These are phyloP conservation scores for Gloeostereum incarnatum DNA, from an alignment of 768 basidiomycete genomes.

Conservation along the genomic window DNA sequence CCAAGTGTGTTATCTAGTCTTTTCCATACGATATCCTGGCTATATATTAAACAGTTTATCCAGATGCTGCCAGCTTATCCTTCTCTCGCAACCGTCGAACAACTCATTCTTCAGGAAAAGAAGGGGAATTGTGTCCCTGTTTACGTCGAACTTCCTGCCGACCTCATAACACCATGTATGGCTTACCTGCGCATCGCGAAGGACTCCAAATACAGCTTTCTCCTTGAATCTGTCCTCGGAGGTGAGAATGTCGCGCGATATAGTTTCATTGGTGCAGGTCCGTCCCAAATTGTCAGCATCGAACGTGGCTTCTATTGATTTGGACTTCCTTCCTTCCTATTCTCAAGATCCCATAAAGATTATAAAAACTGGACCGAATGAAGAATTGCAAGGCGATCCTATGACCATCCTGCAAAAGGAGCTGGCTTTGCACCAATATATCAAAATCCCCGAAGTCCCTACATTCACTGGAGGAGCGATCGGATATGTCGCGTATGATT, in stretches of 20 bases:
- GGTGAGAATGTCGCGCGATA: conserved; percentile 91
- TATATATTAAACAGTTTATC: not conserved
- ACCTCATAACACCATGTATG: conserved; percentile 94
- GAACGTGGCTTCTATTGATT: not conserved
- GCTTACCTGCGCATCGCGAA: conserved; percentile 91
- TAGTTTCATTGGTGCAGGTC: conserved; percentile 94
- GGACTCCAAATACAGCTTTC: conserved; percentile 89
- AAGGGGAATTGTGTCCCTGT: conserved; percentile 90
- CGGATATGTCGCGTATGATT: conserved; percentile 96
- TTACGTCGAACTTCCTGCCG: conserved; percentile 88
- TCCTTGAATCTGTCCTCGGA: conserved; percentile 86
- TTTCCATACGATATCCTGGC: not conserved
- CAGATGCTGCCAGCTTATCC: conserved; percentile 66
- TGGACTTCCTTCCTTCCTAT: not conserved
- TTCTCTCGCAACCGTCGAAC: conserved; percentile 65
- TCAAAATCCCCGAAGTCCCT: conserved; percentile 84
- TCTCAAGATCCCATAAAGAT: conserved; percentile 84
- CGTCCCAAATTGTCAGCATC: too few species aligned
- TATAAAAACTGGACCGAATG: conserved; percentile 77
- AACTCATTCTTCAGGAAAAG: conserved; percentile 72
- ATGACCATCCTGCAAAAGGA: conserved; percentile 78
- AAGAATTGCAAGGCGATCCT: conserved; percentile 83
- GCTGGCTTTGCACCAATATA: conserved; percentile 77
- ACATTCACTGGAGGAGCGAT: conserved; percentile 98
- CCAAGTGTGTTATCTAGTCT: conserved; percentile 24